These are phyloP conservation scores for Backusella morwellensis DNA, from an alignment of 192 early-diverging fungal species.

Conservation along the genomic window DNA sequence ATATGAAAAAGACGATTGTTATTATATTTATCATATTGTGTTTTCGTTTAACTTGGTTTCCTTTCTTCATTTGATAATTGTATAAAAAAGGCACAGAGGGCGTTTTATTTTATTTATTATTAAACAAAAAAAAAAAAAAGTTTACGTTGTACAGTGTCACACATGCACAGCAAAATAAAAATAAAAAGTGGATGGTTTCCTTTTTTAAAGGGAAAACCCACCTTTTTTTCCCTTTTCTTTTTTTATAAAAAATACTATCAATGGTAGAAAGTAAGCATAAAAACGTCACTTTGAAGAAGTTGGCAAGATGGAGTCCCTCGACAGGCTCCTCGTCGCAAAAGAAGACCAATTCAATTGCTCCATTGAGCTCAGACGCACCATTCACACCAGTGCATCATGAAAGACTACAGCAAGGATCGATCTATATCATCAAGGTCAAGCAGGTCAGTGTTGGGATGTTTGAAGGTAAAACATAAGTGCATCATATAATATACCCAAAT, in stretches of 20 bases:
- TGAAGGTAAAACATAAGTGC: constrained; percentile 17
- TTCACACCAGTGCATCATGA: constrained; percentile 28
- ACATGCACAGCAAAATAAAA: neutral
- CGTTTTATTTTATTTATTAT: neutral
- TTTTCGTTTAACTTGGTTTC: no score
- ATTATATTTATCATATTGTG: no score
- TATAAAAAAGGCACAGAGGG: neutral
- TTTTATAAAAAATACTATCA: neutral
- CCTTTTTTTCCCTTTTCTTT: neutral
- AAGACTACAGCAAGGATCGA: constrained; percentile 21
- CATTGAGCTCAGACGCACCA: constrained; percentile 9
- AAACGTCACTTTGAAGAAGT: constrained; percentile 13
- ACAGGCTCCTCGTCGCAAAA: neutral
- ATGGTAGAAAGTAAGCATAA: constrained; percentile 4
- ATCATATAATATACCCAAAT: neutral
- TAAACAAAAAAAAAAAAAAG: neutral
- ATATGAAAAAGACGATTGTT: no score
- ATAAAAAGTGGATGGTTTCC: neutral
- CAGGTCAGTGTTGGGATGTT: constrained; percentile 26
- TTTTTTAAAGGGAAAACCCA: constrained; percentile 4
- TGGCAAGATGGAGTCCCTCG: constrained; percentile 10
- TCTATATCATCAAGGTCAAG: constrained; percentile 34
- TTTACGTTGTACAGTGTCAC: neutral
- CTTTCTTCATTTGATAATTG: no score
- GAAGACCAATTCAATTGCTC: neutral